phyloP scores from a whole-genome alignment of 164 flowering plant genomes.

The Macadamia integrifolia region DNA sequence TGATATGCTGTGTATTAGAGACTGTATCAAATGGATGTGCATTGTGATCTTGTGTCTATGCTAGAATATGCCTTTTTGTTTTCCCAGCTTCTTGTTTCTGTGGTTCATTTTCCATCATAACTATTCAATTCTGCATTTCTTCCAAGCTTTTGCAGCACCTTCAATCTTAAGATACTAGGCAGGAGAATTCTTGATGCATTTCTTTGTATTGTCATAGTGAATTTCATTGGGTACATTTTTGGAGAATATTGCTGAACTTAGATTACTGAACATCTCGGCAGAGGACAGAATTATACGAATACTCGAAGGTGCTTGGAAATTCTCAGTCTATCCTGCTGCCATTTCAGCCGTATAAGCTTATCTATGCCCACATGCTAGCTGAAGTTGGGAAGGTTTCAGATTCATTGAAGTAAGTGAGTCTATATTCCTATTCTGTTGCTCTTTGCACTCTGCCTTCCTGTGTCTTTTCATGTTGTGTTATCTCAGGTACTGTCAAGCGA shows the following conservation, averaged over 20 bases:
- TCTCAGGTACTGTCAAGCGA: conserved; percentile 66
- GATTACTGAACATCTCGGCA: conserved; percentile 3
- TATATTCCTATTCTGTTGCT: neutral
- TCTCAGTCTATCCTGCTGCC: conserved; percentile 69
- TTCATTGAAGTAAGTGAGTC: conserved; percentile 22
- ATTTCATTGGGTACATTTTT: neutral
- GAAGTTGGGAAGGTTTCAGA: conserved; percentile 78
- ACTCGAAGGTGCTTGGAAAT: conserved; percentile 75
- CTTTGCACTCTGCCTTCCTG: neutral
- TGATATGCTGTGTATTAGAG: too few relatives aligned
- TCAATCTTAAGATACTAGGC: too few relatives aligned
- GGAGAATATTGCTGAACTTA: neutral
- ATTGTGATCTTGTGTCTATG: neutral
- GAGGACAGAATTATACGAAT: conserved; percentile 18
- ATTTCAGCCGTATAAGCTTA: conserved; percentile 78
- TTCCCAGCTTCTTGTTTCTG: too few relatives aligned
- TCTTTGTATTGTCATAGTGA: too few relatives aligned
- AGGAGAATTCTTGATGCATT: too few relatives aligned
- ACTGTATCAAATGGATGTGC: too few relatives aligned
- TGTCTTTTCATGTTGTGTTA: neutral
- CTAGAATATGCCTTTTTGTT: too few relatives aligned
- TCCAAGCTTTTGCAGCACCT: too few relatives aligned
- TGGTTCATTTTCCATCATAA: too few relatives aligned
- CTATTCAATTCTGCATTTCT: too few relatives aligned
- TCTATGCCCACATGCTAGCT: conserved; percentile 72